A percentile compares a stretch with the other conserved stretches of the same genome.
phyloP scores from a whole-genome alignment of 495 filamentous ascomycete species.

The Trichoderma gamsii region DNA sequence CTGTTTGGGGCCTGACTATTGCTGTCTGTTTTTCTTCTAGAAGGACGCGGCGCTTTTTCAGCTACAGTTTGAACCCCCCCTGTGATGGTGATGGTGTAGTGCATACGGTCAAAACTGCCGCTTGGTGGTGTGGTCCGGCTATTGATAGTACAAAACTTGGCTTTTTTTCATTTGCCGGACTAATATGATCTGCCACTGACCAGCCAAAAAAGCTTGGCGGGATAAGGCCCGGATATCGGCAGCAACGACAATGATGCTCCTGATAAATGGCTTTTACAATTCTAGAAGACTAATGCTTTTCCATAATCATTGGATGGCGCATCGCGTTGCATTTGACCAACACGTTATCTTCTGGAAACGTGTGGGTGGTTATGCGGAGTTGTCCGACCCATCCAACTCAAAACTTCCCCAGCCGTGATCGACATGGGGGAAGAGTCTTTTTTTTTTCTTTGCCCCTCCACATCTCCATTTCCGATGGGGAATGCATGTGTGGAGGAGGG shows the following conservation, averaged over 20 bases:
- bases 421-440: constrained; percentile 1
- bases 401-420: not conserved
- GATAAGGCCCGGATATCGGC: not conserved
- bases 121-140: constrained; percentile 8
- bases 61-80: not conserved
- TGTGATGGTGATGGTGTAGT: constrained; percentile 7
- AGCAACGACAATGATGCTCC: not conserved
- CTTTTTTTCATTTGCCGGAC: not conserved
- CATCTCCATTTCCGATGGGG: not conserved
- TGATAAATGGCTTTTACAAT: not conserved
- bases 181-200: not conserved
- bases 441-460: constrained; percentile 7
- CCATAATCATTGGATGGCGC: not conserved
- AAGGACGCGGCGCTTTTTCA: not conserved
- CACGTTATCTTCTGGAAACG: not conserved
- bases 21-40: not conserved
- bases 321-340: not conserved
- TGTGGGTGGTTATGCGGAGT: not conserved
- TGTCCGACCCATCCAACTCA: constrained; percentile 8
- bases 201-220: not conserved
- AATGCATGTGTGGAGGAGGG: not conserved
- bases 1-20: not conserved
- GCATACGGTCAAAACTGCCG: not conserved
- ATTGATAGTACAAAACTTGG: not conserved
- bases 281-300: not conserved